These are phyloP conservation scores for Populus nigra DNA, from an alignment of 345 rosid genomes.

Conservation along the genomic window DNA sequence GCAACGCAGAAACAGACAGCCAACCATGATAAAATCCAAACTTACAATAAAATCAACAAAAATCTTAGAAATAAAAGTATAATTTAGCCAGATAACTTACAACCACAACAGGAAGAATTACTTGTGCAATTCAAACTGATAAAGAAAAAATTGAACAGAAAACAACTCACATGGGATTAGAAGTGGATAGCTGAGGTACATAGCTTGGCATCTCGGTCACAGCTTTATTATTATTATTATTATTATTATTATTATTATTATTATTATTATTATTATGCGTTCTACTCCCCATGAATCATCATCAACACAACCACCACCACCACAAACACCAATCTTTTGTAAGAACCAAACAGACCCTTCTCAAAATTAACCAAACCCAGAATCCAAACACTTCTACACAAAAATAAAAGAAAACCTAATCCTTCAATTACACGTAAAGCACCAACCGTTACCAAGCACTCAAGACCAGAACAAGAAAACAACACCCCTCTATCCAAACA, in stretches of 20 bases:
- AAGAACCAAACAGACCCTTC: conserved; percentile 1
- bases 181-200: conserved; percentile 36
- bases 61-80: not conserved
- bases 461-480: not conserved
- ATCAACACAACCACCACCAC: conserved; percentile 23
- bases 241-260: conserved; percentile 40
- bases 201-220: conserved; percentile 55
- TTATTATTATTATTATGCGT: conserved; percentile 33
- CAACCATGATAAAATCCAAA: not conserved
- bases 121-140: not conserved
- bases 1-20: not conserved
- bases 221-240: conserved; percentile 37
- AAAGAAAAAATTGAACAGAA: not conserved
- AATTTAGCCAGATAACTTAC: not conserved
- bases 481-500: not conserved
- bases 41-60: not conserved
- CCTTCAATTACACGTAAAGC: not conserved
- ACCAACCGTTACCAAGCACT: not conserved
- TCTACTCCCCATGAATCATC: conserved; percentile 46
- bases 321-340: not conserved
- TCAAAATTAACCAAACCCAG: not conserved
- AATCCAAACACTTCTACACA: not conserved
- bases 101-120: not conserved
- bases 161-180: conserved; percentile 42
- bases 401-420: not conserved